Conservation (phyloP, 2,329 filamentous ascomycete genomes). For the Penicillium oxalicum region DNA sequence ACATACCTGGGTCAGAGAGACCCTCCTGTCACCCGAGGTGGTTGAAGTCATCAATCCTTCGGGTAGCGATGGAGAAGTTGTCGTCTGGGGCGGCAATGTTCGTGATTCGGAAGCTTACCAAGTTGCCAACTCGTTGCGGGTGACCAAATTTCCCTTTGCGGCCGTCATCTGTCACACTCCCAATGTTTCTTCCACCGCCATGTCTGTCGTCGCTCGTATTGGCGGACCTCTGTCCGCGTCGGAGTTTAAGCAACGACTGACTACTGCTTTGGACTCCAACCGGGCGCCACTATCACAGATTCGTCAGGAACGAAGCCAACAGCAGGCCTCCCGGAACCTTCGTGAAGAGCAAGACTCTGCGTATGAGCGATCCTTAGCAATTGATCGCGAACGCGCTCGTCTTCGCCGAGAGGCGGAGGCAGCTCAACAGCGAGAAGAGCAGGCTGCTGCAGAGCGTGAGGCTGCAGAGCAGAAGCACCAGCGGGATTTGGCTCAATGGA, state of each 20-base stretch:
- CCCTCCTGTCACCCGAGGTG: conserved; percentile 70
- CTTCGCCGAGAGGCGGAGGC: conserved; percentile 69
- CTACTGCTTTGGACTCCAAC: conserved; percentile 66
- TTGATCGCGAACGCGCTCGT: conserved; percentile 76
- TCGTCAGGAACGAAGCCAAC: conserved; percentile 69
- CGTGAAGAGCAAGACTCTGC: conserved; percentile 87
- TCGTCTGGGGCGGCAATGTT: conserved; percentile 90
- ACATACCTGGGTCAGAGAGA: conserved; percentile 71
- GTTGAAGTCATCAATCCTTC: conserved; percentile 67
- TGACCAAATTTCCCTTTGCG: conserved; percentile 88
- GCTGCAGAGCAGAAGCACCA: conserved; percentile 54
- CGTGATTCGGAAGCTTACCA: conserved; percentile 92
- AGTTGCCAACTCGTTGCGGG: conserved; percentile 77
- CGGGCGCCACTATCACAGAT: conserved; percentile 67
- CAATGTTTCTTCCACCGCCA: conserved; percentile 72
- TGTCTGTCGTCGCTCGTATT: conserved; percentile 81
- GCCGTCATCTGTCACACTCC: conserved; percentile 83
- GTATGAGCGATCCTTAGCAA: conserved; percentile 84
- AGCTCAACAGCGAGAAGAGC: conserved; percentile 55
- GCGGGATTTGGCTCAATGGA: conserved; percentile 64
- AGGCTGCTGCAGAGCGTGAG: conserved; percentile 59
- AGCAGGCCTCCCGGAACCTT: conserved; percentile 72
- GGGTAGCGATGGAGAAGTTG: conserved; percentile 66
- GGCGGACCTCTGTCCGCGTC: conserved; percentile 63
- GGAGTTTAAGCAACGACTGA: conserved; percentile 71